Evolutionary conservation across 192 early-diverging fungal genomes (phyloP).

Genomic region (Coemansia biformis): DNA sequence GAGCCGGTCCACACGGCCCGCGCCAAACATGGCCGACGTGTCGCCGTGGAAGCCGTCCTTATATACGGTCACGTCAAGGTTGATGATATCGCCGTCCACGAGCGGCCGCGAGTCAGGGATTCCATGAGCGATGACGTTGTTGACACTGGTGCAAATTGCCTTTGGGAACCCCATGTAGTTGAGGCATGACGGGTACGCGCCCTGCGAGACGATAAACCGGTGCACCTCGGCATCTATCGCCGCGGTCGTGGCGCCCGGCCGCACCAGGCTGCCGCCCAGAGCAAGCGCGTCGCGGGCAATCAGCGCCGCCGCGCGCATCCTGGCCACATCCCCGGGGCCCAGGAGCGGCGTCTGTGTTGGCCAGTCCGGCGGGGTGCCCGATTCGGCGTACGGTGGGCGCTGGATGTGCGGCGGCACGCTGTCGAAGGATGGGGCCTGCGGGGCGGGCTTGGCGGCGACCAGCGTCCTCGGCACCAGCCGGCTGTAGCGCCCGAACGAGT

Average conservation of each 20-base stretch:
- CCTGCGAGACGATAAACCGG: constrained; percentile 46
- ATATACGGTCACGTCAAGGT: constrained; percentile 70
- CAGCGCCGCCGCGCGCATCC: constrained; percentile 48
- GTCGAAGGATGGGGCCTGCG: constrained; percentile 21
- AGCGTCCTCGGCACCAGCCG: constrained; percentile 33
- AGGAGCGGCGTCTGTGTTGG: constrained; percentile 40
- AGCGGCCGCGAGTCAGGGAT: constrained; percentile 61
- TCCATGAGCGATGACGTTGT: constrained; percentile 82
- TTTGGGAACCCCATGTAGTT: constrained; percentile 71
- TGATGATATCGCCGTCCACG: constrained; percentile 66
- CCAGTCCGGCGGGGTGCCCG: constrained; percentile 53
- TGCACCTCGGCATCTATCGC: constrained; percentile 54
- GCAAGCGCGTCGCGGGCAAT: constrained; percentile 57
- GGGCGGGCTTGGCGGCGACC: constrained; percentile 12
- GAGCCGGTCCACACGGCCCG: constrained; percentile 55
- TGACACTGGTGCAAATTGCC: constrained; percentile 74
- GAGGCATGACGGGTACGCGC: constrained; percentile 74
- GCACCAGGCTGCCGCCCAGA: constrained; percentile 52
- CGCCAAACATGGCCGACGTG: constrained; percentile 62
- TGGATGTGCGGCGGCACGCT: constrained; percentile 45
- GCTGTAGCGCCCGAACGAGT: constrained; percentile 22
- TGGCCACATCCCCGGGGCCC: constrained; percentile 33
- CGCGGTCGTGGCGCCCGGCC: constrained; percentile 50
- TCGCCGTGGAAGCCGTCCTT: constrained; percentile 69
- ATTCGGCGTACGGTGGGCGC: constrained; percentile 55